Conservation (phyloP, 176 grass and related monocot species). For the Thalia dealbata region DNA sequence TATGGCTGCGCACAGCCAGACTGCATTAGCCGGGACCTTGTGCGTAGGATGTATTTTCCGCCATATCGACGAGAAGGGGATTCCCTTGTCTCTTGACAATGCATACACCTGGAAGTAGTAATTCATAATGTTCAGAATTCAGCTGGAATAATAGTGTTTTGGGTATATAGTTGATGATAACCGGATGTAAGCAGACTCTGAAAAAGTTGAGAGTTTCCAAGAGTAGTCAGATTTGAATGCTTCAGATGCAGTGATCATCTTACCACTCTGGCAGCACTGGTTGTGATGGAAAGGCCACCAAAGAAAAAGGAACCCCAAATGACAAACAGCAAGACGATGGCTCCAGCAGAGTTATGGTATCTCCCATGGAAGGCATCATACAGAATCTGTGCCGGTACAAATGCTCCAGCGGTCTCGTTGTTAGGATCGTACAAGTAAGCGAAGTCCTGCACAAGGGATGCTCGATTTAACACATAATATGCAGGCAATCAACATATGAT, state of each 20-base stretch:
- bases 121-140: not conserved
- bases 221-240: not conserved
- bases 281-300: slow-evolving; percentile 95
- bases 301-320: slow-evolving; percentile 99
- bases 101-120: slow-evolving; percentile 49
- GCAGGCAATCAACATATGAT: not conserved
- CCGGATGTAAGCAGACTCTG: too few relatives aligned
- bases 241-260: not conserved
- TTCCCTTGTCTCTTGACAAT: slow-evolving; percentile 65
- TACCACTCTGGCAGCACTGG: slow-evolving; percentile 89
- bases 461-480: not conserved
- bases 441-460: slow-evolving; percentile 37
- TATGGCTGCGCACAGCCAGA: slow-evolving; percentile 76
- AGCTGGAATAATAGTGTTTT: not conserved
- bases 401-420: slow-evolving; percentile 82
- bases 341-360: slow-evolving; percentile 53
- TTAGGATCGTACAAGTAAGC: slow-evolving; percentile 40
- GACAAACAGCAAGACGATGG: slow-evolving; percentile 66
- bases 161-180: too few relatives aligned
- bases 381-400: slow-evolving; percentile 81
- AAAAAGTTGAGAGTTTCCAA: too few relatives aligned
- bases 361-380: slow-evolving; percentile 94
- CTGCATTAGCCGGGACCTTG: slow-evolving; percentile 75
- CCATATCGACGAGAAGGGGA: slow-evolving; percentile 74
- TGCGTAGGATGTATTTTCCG: slow-evolving; percentile 69